Percentiles rank a stretch among this genome's conserved stretches.
These are phyloP conservation scores for Fraxinus latifolia DNA, from an alignment of 305 asterid genomes.

Conservation along the genomic window DNA sequence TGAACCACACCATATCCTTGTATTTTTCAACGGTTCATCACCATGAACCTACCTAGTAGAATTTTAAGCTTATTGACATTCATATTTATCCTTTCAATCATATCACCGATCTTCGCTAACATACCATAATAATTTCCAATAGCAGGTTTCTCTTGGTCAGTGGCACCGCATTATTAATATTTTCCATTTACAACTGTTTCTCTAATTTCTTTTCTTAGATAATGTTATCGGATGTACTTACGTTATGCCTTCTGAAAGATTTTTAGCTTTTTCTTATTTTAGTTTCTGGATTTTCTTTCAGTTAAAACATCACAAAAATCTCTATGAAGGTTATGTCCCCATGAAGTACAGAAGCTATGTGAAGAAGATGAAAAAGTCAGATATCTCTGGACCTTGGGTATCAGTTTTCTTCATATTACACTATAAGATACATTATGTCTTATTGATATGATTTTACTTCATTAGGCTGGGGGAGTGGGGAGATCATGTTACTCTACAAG, in stretches of 20 bases:
- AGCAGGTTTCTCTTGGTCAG: neutral
- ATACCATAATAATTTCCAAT: neutral
- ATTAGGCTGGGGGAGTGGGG: constrained; percentile 90
- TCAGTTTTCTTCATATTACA: neutral
- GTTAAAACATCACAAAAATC: constrained; percentile 67
- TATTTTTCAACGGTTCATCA: neutral
- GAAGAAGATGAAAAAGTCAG: constrained; percentile 82
- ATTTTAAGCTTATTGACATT: neutral
- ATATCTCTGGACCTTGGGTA: neutral
- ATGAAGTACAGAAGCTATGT: constrained; percentile 77
- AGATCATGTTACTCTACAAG: constrained; percentile 95
- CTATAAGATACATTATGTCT: neutral
- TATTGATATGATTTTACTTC: constrained; percentile 17
- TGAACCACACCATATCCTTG: neutral
- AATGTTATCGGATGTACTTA: neutral
- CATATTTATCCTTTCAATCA: neutral
- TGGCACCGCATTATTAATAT: neutral
- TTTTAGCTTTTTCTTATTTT: constrained; percentile 11
- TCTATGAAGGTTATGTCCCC: constrained; percentile 88
- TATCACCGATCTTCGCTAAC: neutral
- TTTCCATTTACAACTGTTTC: neutral
- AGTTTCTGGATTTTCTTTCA: constrained; percentile 38
- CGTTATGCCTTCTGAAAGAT: neutral
- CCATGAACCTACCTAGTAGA: neutral
- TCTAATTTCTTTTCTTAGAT: neutral